Conservation (phyloP, 352 stramenopile genomes). For the Peronosclerospora sorghi region DNA sequence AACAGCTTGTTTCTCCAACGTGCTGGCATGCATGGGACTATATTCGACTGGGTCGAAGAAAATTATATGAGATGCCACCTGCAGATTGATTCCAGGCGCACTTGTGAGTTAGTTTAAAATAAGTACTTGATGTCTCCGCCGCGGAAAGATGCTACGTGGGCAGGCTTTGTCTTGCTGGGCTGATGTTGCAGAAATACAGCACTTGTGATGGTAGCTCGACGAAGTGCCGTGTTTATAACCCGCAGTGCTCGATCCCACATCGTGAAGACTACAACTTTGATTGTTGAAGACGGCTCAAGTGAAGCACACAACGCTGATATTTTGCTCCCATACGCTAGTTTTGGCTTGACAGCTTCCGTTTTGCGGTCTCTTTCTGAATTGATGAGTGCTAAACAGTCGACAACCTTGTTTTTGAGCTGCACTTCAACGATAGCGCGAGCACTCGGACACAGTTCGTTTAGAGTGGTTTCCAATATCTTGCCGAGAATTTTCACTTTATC, state of each 20-base stretch:
- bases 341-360: conserved; percentile 15
- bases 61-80: conserved; percentile 73
- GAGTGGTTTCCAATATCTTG: conserved; percentile 44
- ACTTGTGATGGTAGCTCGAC: conserved; percentile 39
- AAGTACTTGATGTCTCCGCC: conserved; percentile 53
- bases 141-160: conserved; percentile 54
- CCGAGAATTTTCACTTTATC: conserved; percentile 27
- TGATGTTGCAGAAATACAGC: conserved; percentile 68
- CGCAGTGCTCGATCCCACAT: conserved; percentile 65
- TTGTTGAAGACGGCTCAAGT: conserved; percentile 36
- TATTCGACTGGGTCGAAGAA: conserved; percentile 70
- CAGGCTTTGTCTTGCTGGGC: conserved; percentile 66
- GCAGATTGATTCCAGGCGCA: conserved; percentile 76
- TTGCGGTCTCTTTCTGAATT: conserved; percentile 8
- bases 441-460: conserved; percentile 48
- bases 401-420: conserved; percentile 36
- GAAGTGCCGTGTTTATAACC: conserved; percentile 52
- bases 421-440: conserved; percentile 32
- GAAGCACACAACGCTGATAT: conserved; percentile 58
- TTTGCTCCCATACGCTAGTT: conserved; percentile 59
- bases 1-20: conserved; percentile 74
- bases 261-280: conserved; percentile 76
- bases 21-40: conserved; percentile 56
- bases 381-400: conserved; percentile 38
- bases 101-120: conserved; percentile 74